Evolutionary conservation across 2,329 filamentous ascomycete genomes (phyloP).

Genomic region (Cordyceps javanica): DNA sequence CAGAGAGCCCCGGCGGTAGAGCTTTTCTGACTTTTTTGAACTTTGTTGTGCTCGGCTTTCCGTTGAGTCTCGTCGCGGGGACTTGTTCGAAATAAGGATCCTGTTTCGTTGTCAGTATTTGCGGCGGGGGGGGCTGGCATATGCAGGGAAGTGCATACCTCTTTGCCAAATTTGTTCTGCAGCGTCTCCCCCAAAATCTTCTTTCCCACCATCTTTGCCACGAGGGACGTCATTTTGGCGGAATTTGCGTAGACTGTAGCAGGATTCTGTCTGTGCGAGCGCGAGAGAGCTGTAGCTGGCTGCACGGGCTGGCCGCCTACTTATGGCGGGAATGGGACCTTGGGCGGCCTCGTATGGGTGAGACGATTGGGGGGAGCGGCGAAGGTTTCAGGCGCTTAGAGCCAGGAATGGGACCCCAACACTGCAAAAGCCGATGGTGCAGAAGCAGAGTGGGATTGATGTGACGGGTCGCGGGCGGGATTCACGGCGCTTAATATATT

Average conservation of each 20-base stretch:
- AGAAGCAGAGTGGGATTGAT: background rate
- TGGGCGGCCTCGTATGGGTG: background rate
- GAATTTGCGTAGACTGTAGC: constrained; percentile 7
- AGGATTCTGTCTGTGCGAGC: background rate
- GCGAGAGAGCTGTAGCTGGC: background rate
- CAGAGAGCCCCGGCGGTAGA: constrained; percentile 72
- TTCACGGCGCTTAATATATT: background rate
- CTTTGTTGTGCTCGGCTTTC: constrained; percentile 57
- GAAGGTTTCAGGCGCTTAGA: constrained; percentile 11
- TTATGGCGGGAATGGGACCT: constrained; percentile 1
- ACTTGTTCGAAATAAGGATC: constrained; percentile 88
- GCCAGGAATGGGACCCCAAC: background rate
- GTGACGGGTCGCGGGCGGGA: background rate
- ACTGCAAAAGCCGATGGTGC: background rate
- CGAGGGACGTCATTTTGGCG: constrained; percentile 42
- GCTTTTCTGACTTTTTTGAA: constrained; percentile 81
- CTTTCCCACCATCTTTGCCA: constrained; percentile 50
- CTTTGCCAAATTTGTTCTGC: constrained; percentile 52
- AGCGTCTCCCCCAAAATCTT: constrained; percentile 51
- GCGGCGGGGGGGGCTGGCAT: background rate
- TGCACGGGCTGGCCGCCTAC: background rate
- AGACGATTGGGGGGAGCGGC: constrained; percentile 2
- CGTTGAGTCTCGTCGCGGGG: constrained; percentile 62
- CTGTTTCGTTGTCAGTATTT: constrained; percentile 37
- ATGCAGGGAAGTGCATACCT: constrained; percentile 31